These are phyloP conservation scores for Crithidia brevicula DNA, from an alignment of 208 protist species.

Conservation along the genomic window DNA sequence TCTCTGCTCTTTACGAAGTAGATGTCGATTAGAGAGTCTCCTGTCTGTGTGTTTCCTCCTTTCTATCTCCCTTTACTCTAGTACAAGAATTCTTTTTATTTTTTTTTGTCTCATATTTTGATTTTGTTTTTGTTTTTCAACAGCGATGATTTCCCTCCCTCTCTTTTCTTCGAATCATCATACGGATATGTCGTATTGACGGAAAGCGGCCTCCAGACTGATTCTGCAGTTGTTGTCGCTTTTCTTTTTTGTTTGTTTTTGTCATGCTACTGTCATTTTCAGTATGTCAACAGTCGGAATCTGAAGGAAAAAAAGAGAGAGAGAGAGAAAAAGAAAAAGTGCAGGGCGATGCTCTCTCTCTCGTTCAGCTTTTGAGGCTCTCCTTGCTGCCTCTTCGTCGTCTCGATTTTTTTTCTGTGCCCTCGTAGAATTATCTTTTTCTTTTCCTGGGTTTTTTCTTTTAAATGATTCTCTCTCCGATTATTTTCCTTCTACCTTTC, in stretches of 20 bases:
- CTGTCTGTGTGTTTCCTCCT: slow-evolving; percentile 4
- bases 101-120: slow-evolving; percentile 9
- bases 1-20: no score
- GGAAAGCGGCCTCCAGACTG: no score
- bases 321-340: no score
- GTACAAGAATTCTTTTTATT: no score
- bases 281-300: neutral
- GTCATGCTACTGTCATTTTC: neutral
- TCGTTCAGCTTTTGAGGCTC: neutral
- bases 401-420: neutral
- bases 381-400: no score
- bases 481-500: no score
- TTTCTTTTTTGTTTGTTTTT: neutral
- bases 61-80: slow-evolving; percentile 1
- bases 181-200: no score
- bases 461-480: no score
- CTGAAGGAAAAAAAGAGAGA: neutral
- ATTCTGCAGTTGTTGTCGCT: neutral
- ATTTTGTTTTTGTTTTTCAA: neutral
- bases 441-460: no score
- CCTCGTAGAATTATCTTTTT: no score
- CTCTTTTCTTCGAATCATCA: neutral
- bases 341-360: neutral
- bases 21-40: no score
- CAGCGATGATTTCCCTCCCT: neutral